These are phyloP conservation scores for Fusarium stilboides DNA, from an alignment of 2,329 filamentous ascomycete genomes.

Conservation along the genomic window DNA sequence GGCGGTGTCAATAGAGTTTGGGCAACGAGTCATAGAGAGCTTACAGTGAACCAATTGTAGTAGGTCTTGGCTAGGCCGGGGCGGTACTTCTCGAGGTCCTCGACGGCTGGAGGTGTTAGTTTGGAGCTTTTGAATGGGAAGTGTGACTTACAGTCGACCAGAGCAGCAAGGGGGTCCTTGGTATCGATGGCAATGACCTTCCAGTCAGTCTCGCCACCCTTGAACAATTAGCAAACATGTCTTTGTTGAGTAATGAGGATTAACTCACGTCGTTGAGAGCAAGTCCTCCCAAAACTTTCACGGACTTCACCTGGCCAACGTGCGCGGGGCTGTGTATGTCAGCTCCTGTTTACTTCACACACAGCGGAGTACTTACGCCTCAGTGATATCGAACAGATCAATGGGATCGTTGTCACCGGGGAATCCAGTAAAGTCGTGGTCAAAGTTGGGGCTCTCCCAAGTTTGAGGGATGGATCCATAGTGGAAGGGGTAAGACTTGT, in stretches of 20 bases:
- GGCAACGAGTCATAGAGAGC: neutral
- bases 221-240: fast-evolving
- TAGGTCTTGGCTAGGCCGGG: conserved; percentile 55
- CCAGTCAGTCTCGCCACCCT: conserved; percentile 58
- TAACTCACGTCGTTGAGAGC: conserved; percentile 56
- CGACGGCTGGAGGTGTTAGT: conserved; percentile 50
- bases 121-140: too few relatives aligned
- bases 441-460: conserved; percentile 60
- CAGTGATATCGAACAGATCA: conserved; percentile 59
- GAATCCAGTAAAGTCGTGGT: conserved; percentile 57
- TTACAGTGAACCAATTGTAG: conserved; percentile 59
- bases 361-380: conserved; percentile 13
- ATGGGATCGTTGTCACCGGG: conserved; percentile 61
- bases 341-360: neutral
- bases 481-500: conserved; percentile 60
- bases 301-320: conserved; percentile 59
- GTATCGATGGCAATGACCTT: conserved; percentile 59
- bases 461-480: conserved; percentile 63
- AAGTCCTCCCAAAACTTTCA: conserved; percentile 60
- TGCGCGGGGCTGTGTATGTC: conserved; percentile 43
- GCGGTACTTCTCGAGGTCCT: conserved; percentile 58
- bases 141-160: conserved; percentile 54
- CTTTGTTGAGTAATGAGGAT: fast-evolving
- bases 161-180: conserved; percentile 55
- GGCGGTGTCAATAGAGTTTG: neutral